These are phyloP conservation scores for Arthrobotrys megalospora DNA, from an alignment of 2,329 filamentous ascomycete genomes.

Conservation along the genomic window DNA sequence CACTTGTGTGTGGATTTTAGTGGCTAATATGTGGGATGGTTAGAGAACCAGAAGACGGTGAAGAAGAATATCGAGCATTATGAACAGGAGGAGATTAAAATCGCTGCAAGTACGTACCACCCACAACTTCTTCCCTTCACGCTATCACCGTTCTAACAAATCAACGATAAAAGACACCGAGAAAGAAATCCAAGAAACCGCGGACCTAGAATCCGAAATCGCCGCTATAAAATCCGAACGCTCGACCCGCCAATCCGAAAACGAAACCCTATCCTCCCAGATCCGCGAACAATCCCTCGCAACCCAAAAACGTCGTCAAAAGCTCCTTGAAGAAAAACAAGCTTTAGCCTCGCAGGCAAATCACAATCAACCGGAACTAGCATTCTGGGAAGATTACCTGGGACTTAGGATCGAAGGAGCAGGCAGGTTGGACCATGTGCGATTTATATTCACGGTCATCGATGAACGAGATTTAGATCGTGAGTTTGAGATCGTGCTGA, in stretches of 20 bases:
- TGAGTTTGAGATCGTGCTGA: constrained; percentile 94
- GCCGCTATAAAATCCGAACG: constrained; percentile 74
- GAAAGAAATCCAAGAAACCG: constrained; percentile 76
- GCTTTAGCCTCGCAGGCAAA: constrained; percentile 84
- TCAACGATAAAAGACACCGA: constrained; percentile 28
- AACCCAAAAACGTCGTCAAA: constrained; percentile 71
- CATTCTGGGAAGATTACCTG: constrained; percentile 94
- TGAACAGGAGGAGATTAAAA: constrained; percentile 62
- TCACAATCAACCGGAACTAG: constrained; percentile 91
- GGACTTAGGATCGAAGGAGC: constrained; percentile 91
- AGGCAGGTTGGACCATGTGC: constrained; percentile 84
- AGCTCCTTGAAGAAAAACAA: constrained; percentile 72
- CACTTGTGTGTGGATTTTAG: constrained; percentile 15
- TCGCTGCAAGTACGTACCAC: constrained; percentile 60
- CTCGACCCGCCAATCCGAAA: constrained; percentile 74
- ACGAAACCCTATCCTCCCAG: constrained; percentile 74
- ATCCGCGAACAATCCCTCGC: constrained; percentile 78
- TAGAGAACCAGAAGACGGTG: constrained; percentile 62
- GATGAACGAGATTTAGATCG: constrained; percentile 88
- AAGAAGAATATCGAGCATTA: constrained; percentile 63
- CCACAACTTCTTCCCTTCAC: constrained; percentile 44
- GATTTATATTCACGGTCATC: constrained; percentile 90
- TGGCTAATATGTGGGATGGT: background rate
- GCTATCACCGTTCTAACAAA: constrained; percentile 5
- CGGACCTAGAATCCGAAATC: constrained; percentile 79